Base-by-base conservation (phyloP, 2,329 filamentous ascomycete genomes). In the Aureobasidium sp. region DNA sequence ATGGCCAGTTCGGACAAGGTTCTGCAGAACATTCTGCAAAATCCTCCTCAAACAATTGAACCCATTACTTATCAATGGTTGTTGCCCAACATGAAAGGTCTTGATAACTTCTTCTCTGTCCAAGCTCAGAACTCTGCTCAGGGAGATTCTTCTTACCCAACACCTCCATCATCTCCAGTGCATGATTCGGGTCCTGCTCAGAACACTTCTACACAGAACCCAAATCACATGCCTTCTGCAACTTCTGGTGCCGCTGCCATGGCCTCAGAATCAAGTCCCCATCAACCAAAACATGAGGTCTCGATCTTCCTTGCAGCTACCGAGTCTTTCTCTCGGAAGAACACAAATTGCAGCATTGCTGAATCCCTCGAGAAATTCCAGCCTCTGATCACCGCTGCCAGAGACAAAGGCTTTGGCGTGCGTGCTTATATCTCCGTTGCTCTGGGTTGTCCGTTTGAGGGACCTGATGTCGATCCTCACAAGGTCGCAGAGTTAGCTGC, bases 281-380 rank as follows among this genome's bases (percentile, higher is more conserved):
- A 59, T 7, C 41, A 62, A 48, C 59, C 59, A 48, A 44, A 44
- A 48, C 25, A 80, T 75, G 88, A 92, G 69, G 79, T 93, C 36
- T 88, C 89, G 45, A 87, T 93, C 44, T 94, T 95, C 74, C 88
- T 89, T 14, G 87, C 90, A 2, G 90, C 90, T 0, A 93, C 89
- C 16, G 90, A 95, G 74, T 80, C 82, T 51, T 95, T 95, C 74
- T 88, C 88, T 3, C 83, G 86, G 65, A 87, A 85, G 75, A 95
- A 95, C 75, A 86, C 91, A 59, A 94, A 94, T 75, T 91, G 89
- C 78, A 82, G 83, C 67, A 88, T 94, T 66, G 83, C 84, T 64
- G 87, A 88, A 45, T 91, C 89, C 0, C 80, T 95, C 25, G 78
- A 83, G 55, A 81, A 83, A 8, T 92, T 92, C 78, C 77, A 78